phyloP scores from a whole-genome alignment of 306 rosid species.

The Quercus glauca region DNA sequence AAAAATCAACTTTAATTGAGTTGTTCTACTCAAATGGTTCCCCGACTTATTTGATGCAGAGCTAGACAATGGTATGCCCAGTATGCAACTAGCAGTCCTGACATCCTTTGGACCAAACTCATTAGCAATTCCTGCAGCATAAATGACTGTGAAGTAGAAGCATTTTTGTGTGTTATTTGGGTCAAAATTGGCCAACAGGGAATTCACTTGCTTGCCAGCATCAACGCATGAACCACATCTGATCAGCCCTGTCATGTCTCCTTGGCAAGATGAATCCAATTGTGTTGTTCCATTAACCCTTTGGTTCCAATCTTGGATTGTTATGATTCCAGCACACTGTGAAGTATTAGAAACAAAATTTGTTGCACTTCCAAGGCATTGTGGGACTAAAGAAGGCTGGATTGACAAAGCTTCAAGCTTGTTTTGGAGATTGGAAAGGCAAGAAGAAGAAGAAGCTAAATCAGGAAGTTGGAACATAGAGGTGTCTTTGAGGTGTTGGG shows the following conservation, averaged over 20 bases:
- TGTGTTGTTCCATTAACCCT: conserved; percentile 33
- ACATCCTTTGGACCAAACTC: conserved; percentile 56
- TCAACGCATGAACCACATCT: conserved; percentile 44
- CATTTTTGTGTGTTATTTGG: conserved; percentile 42
- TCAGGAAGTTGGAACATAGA: conserved; percentile 49
- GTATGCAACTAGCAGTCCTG: conserved; percentile 49
- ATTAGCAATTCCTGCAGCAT: conserved; percentile 62
- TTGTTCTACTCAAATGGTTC: conserved; percentile 13
- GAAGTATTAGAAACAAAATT: conserved; percentile 46
- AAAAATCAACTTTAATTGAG: conserved; percentile 35
- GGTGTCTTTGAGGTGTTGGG: conserved; percentile 62
- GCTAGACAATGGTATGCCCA: conserved; percentile 47
- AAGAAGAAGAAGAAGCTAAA: conserved; percentile 39
- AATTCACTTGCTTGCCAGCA: conserved; percentile 44
- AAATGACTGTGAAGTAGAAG: conserved; percentile 40
- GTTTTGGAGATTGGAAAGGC: conserved; percentile 45
- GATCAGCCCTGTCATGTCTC: conserved; percentile 33
- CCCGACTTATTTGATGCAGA: conserved; percentile 15
- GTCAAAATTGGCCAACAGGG: conserved; percentile 20
- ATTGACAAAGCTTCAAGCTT: conserved; percentile 36
- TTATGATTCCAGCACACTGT: conserved; percentile 54
- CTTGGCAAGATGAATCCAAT: conserved; percentile 43
- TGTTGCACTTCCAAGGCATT: conserved; percentile 47
- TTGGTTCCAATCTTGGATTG: conserved; percentile 42
- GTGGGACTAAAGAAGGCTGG: conserved; percentile 25